Evolutionary conservation across 225 moss, liverwort and hornwort species (phyloP).

Genomic region (Neckera pumila): DNA sequence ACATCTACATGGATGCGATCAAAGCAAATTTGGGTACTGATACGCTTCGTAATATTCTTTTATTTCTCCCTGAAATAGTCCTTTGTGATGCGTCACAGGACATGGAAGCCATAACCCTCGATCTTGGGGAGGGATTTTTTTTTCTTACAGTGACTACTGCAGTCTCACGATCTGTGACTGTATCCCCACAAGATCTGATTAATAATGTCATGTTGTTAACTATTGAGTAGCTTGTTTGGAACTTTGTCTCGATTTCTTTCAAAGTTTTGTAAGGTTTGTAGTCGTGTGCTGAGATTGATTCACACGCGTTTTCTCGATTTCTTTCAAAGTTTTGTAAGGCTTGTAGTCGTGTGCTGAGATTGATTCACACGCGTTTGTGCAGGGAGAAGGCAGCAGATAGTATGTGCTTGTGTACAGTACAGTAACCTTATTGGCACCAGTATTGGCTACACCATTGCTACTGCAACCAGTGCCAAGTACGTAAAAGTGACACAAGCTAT

Average conservation of each 20-base stretch:
- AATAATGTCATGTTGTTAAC: neutral
- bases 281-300: neutral
- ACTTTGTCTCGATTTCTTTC: neutral
- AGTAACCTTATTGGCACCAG: constrained; percentile 72
- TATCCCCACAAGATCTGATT: neutral
- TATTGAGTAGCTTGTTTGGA: neutral
- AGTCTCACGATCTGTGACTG: neutral
- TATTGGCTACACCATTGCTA: constrained; percentile 73
- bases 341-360: no score
- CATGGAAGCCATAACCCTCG: neutral
- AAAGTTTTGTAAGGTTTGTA: neutral
- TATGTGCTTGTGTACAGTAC: constrained; percentile 65
- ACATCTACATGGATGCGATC: constrained; percentile 87
- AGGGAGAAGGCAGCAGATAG: constrained; percentile 20
- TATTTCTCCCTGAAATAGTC: neutral
- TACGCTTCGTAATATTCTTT: neutral
- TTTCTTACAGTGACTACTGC: neutral
- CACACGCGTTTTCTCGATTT: neutral
- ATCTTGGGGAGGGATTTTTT: neutral
- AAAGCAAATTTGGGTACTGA: constrained; percentile 46
- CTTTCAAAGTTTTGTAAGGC: neutral
- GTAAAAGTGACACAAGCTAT: neutral
- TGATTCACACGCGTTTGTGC: neutral
- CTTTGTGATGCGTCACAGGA: neutral
- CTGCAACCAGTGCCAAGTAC: constrained; percentile 55